Evolutionary conservation across 148 eudicot species (phyloP).

Genomic region (Polygonum maritimum): DNA sequence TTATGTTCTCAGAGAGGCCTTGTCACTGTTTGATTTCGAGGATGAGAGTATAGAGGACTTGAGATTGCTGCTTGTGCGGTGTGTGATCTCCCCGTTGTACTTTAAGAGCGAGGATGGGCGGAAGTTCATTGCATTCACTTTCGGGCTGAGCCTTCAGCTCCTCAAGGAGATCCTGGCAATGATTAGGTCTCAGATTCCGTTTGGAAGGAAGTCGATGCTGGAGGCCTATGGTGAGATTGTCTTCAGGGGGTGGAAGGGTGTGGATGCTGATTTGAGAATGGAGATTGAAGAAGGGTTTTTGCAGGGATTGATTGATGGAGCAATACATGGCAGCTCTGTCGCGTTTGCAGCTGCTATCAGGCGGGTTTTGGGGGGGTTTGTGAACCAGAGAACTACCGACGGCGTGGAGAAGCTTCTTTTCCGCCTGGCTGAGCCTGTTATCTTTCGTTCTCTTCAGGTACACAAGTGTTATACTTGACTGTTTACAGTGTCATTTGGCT

Average conservation of each 20-base stretch:
- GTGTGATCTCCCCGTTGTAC: constrained; percentile 71
- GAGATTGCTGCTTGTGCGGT: constrained; percentile 56
- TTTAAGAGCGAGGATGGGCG: constrained; percentile 80
- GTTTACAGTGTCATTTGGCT: background rate
- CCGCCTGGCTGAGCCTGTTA: constrained; percentile 78
- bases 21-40: constrained; percentile 78
- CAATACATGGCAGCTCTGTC: constrained; percentile 44
- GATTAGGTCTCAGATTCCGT: constrained; percentile 77
- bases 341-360: constrained; percentile 66
- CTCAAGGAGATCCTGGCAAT: constrained; percentile 64
- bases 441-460: constrained; percentile 91
- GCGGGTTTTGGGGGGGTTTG: constrained; percentile 66
- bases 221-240: constrained; percentile 83
- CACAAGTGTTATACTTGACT: background rate
- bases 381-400: constrained; percentile 55
- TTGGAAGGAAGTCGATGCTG: constrained; percentile 72
- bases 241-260: constrained; percentile 75
- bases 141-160: constrained; percentile 60
- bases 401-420: constrained; percentile 87
- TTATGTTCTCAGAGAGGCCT: constrained; percentile 61
- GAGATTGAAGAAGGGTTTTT: constrained; percentile 79
- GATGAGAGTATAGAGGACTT: constrained; percentile 92
- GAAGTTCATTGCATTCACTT: constrained; percentile 67
- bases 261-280: constrained; percentile 37
- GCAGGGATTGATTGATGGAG: constrained; percentile 70